Evolutionary conservation across 768 basidiomycete genomes (phyloP), one percentile per base, ranked within the genome.

Genomic region (Phanerodontia chrysosporium): DNA sequence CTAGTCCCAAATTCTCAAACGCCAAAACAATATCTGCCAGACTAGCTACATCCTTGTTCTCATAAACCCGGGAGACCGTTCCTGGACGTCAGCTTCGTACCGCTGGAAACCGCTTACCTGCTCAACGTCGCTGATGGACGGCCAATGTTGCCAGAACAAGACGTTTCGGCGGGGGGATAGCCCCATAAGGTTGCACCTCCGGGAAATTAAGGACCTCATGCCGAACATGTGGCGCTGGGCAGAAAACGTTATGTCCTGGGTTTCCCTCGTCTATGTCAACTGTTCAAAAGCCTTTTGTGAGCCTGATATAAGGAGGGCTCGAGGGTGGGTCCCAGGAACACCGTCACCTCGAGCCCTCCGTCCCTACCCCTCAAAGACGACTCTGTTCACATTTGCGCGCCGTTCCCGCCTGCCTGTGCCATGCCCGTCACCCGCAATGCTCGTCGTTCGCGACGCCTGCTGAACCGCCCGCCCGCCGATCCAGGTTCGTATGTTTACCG

Each of bases 391-490:
- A 49, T 45, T 42, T 45, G 22, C 51, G 39, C 36, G 58, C 58
- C 24, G 42, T 39, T 46, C 14, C 21, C 25, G 29, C 60, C 29
- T 36, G 30, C 24, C 8, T 9, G 3, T 46, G 29, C 59, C 46
- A 77, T 78, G 76, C 60, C 72, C 18, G 70, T 68, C 48, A 59
- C 66, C 56, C 73, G 70, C 32, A 70, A 71, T 57, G 51, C 67
- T 45, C 76, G 79, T 52, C 76, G 72, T 58, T 83, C 80, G 25
- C 76, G 78, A 42, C 70, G 80, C 48, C 67, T 80, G 18, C 79
- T 78, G 13, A 73, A 68, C 57, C 76, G 73, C 65, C 69, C 70
- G 10, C 76, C 77, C 22, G 56, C 58, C 35, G 55, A 63, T 57
- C 55, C 55, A 58, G 62, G 60, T 59, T 60, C 58, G 65, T 58